Conservation (phyloP, 1,139 yeast species). For the Lodderomyces pseudojiufengensis region DNA sequence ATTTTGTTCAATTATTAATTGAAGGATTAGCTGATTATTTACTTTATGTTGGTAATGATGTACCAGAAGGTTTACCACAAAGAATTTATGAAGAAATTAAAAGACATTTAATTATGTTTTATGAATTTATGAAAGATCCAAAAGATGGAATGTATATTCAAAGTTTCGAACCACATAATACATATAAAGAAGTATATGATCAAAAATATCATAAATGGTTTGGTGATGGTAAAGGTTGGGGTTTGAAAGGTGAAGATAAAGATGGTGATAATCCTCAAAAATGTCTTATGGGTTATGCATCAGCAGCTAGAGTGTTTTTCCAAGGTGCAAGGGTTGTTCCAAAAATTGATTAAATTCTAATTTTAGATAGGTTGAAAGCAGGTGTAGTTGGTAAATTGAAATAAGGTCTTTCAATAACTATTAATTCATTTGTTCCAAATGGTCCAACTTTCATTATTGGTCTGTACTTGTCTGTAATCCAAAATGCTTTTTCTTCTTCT, state of each 20-base stretch:
- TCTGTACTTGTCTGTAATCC: constrained; percentile 74
- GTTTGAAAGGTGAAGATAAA: constrained; percentile 46
- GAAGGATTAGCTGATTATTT: constrained; percentile 71
- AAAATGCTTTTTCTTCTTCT: constrained; percentile 49
- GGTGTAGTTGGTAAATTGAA: constrained; percentile 58
- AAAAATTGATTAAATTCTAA: constrained; percentile 34
- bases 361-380: constrained; percentile 73
- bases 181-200: constrained; percentile 50
- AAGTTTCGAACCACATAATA: constrained; percentile 56
- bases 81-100: constrained; percentile 41
- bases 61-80: constrained; percentile 35
- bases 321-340: constrained; percentile 61
- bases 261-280: constrained; percentile 44
- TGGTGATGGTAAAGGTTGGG: constrained; percentile 53
- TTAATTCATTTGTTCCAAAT: constrained; percentile 56
- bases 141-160: constrained; percentile 60
- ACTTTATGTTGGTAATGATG: constrained; percentile 45
- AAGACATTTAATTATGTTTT: constrained; percentile 52
- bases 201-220: constrained; percentile 48
- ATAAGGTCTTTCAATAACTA: constrained; percentile 75
- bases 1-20: constrained; percentile 60
- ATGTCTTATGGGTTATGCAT: constrained; percentile 60
- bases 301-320: constrained; percentile 68
- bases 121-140: constrained; percentile 57
- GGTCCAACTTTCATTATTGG: constrained; percentile 64